Evolutionary conservation across 2,329 filamentous ascomycete species (phyloP), one percentile per base, ranked within the genome.

Genomic region (Diaporthe caulivora): DNA sequence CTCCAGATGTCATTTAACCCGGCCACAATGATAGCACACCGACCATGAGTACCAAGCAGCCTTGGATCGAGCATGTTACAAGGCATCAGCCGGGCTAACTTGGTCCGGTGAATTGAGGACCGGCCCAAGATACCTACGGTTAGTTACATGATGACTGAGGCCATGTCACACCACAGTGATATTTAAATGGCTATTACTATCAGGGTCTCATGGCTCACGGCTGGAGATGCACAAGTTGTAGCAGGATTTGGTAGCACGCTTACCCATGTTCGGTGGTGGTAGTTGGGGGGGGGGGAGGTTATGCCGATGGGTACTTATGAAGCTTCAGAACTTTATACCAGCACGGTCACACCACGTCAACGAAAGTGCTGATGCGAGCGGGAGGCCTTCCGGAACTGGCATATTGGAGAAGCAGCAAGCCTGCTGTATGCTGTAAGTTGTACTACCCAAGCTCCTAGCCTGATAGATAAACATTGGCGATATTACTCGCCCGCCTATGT

Each of bases 321-420:
- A 67, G 47, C 47, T 18, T 40, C 47, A 65, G 29, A 7, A 51
- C 37, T 31, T 13, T 9, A 40, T 6, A 10, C n/a, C 62, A 26
- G n/a, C 58, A 26, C 4, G 10, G 47, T 53, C 62, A 67, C 47
- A 67, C 62, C 31, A 67, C 47, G 11, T 37, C 44, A 17, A 24
- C 44, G 15, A 15, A 11, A 7, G n/a, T 40, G 21, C 47, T 8
- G 15, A 6, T 18, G 31, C n/a, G n/a, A n/a, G n/a, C n/a, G 10
- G 47, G 62, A 37, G 47, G 44, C 62, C 44, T 53, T 67, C 62
- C 44, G 21, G 62, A 51, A 24, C 11, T 62, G 37, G 24, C n/a
- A 51, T 13, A 18, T 37, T 13, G 15, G 42, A 37, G n/a, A 65
- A 24, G 62, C 44, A 37, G 42, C 15, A 40, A 29, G 62, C 31